These are phyloP conservation scores for Haplographium delicatum DNA, from an alignment of 495 filamentous ascomycete genomes.

Conservation along the genomic window DNA sequence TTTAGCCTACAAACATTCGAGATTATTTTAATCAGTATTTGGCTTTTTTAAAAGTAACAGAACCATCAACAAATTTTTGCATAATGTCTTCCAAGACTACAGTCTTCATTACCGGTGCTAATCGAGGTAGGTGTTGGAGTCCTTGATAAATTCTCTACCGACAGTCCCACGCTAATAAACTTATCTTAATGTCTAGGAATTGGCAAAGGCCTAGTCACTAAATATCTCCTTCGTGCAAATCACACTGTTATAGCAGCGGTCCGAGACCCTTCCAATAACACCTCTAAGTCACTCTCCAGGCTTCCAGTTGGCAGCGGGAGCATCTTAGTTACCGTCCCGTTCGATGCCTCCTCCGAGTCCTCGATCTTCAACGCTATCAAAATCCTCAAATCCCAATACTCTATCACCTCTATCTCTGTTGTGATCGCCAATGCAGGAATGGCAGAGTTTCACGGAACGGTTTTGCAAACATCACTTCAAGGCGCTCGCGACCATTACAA, in stretches of 20 bases:
- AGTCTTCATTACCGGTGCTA: constrained; percentile 33
- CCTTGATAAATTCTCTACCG: not conserved
- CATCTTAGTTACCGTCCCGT: constrained; percentile 33
- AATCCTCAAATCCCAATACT: constrained; percentile 22
- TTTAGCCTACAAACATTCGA: no score
- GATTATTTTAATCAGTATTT: no score
- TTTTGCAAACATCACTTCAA: constrained; percentile 23
- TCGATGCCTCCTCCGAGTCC: constrained; percentile 32
- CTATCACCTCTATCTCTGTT: constrained; percentile 38
- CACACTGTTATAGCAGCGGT: constrained; percentile 42
- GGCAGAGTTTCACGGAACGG: constrained; percentile 18
- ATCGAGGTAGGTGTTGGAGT: constrained; percentile 29
- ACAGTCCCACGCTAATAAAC: no score
- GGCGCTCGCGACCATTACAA: constrained; percentile 32
- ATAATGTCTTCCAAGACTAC: constrained; percentile 22
- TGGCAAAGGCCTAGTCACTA: constrained; percentile 35
- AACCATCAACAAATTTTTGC: not conserved
- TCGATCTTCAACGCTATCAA: constrained; percentile 26
- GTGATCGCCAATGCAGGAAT: constrained; percentile 47
- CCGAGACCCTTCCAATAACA: constrained; percentile 27
- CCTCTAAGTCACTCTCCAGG: constrained; percentile 22
- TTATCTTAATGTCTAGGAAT: constrained; percentile 30
- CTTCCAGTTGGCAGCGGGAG: constrained; percentile 30
- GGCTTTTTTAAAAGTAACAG: not conserved
- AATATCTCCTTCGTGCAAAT: constrained; percentile 37